Conservation (phyloP, 75 land plant genomes). For the Picea sitchensis region DNA sequence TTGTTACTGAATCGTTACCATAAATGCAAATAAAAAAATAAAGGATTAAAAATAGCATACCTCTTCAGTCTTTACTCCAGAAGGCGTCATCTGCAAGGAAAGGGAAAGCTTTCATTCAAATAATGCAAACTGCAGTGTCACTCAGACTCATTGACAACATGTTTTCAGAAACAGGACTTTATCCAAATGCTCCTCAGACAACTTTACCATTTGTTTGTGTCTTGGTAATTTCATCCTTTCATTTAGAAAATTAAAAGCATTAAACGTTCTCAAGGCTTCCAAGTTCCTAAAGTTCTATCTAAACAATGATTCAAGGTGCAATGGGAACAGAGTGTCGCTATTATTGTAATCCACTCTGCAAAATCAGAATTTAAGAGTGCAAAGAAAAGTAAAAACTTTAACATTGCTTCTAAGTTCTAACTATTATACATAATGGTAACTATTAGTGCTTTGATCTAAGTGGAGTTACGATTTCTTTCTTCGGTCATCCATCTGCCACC, state of each 20-base stretch:
- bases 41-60: constrained; percentile 16
- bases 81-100: constrained; percentile 34
- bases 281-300: background rate
- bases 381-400: background rate
- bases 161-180: background rate
- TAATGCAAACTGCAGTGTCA: background rate
- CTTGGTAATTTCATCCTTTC: background rate
- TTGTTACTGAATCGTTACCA: background rate
- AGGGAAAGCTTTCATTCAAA: background rate
- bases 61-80: constrained; percentile 43
- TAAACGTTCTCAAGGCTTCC: background rate
- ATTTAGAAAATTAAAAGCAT: background rate
- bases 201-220: background rate
- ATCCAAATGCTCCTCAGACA: background rate
- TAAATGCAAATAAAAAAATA: background rate
- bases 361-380: background rate
- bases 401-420: background rate
- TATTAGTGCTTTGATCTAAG: background rate
- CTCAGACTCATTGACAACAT: background rate
- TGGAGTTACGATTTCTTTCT: background rate
- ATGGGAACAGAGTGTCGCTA: background rate
- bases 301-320: background rate
- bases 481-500: background rate
- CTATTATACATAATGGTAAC: background rate
- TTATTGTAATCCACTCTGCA: background rate